Evolutionary conservation across 2,329 filamentous ascomycete genomes (phyloP).

Genomic region (Fusarium scirpi): DNA sequence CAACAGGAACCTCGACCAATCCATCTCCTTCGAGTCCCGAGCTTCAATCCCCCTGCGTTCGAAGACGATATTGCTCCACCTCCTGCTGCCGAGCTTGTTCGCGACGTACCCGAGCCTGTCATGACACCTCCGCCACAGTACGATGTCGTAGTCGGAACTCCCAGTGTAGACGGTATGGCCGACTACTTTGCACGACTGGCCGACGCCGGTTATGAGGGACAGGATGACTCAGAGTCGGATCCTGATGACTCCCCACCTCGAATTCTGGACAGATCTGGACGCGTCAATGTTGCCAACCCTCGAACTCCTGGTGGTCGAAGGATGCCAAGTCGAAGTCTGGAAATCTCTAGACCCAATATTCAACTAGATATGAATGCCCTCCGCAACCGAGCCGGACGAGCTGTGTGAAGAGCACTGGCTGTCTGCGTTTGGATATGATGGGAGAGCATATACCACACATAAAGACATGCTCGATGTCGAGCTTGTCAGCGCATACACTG

Average conservation of each 20-base stretch:
- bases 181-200: constrained; percentile 89
- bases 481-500: constrained; percentile 14
- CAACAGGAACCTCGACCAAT: constrained; percentile 74
- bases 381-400: constrained; percentile 42
- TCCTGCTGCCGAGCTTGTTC: constrained; percentile 47
- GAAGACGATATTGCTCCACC: constrained; percentile 72
- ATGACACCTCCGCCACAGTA: constrained; percentile 89
- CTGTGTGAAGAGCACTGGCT: constrained; percentile 44
- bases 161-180: constrained; percentile 76
- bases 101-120: constrained; percentile 52
- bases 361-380: constrained; percentile 46
- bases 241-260: constrained; percentile 59
- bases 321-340: constrained; percentile 68
- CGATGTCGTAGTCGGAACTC: constrained; percentile 78
- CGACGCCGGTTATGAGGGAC: constrained; percentile 69
- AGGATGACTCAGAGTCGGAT: constrained; percentile 57
- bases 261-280: constrained; percentile 63
- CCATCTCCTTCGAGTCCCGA: constrained; percentile 84
- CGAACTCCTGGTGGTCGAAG: constrained; percentile 65
- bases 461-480: background rate
- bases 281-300: constrained; percentile 69
- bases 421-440: constrained; percentile 37
- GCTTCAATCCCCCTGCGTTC: constrained; percentile 89
- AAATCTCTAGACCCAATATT: constrained; percentile 59
- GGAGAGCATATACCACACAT: background rate